Evolutionary conservation across 2,329 filamentous ascomycete genomes (phyloP), one percentile per base, ranked within the genome.

Genomic region (Macrophomina tecta): DNA sequence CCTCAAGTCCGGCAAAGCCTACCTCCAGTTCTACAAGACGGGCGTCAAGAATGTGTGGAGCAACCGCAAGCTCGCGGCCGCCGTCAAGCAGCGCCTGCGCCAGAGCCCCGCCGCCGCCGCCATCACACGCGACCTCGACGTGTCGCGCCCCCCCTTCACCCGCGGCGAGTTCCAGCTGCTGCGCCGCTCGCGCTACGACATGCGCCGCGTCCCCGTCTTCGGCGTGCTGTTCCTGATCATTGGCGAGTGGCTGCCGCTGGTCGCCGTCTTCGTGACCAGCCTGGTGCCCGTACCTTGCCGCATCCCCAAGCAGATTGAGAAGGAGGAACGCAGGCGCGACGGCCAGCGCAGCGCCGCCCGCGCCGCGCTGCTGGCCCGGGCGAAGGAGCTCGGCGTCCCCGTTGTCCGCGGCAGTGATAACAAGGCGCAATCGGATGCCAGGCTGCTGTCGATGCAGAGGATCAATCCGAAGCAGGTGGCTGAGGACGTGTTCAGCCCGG

Each of bases 11-110:
- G 94, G 92, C 69, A 90, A 91, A 76, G 88, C 91, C 62, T 97
- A 97, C 79, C 72, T 91, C 9, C 79, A 79, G 42, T 98, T 98
- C 85, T 98, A 97, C 87, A 97, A 95, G 80, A 85, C 87, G 1
- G 94, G 94, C 18, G 80, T 97, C 38, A 89, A 89, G 74, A 88
- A 90, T 72, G 89, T 97, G 62, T 89, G 88, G 76, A 80, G 82
- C 68, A 97, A 97, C 70, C 82, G 84, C 70, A 79, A 82, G 67
- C 73, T 81, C 9, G 77, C 82, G 0, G 38, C n/a, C 7, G 58
- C 16, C 28, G 32, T 62, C 30, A 32, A 45, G 9, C 79, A 76
- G 6, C 65, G 73, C 5, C 70, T 85, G 71, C 49, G 49, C 14
- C 78, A 80, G 62, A 78, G 12, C 53, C 30, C 45, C 8, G 5